Percentiles rank a stretch among this genome's conserved stretches.
These are phyloP conservation scores for Neurospora sp. DNA, from an alignment of 495 filamentous ascomycete species.

Conservation along the genomic window DNA sequence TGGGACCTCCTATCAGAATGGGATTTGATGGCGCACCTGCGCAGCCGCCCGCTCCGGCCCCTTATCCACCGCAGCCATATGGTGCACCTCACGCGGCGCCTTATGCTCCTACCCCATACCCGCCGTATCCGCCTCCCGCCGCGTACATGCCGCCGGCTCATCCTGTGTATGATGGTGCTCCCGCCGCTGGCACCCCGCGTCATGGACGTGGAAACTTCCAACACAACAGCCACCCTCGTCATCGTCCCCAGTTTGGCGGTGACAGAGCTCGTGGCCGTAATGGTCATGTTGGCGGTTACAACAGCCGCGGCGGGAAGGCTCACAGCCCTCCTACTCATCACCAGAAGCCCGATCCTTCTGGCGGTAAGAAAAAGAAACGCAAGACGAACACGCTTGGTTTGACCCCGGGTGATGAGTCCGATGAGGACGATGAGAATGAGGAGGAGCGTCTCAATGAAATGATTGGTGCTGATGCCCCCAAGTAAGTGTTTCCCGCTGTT, in stretches of 20 bases:
- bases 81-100: slow-evolving; percentile 16
- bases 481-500: slow-evolving; percentile 28
- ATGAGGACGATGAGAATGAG: slow-evolving; percentile 66
- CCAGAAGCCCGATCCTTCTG: slow-evolving; percentile 56
- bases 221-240: slow-evolving; percentile 17
- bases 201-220: slow-evolving; percentile 26
- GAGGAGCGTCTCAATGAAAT: slow-evolving; percentile 57
- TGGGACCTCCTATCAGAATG: slow-evolving; percentile 50
- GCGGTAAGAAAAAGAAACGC: slow-evolving; percentile 64
- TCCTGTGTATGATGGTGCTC: slow-evolving; percentile 20
- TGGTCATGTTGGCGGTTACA: slow-evolving; percentile 7
- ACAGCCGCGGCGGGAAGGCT: slow-evolving; percentile 15
- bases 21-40: slow-evolving; percentile 38
- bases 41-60: slow-evolving; percentile 25
- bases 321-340: slow-evolving; percentile 32
- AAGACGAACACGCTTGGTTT: slow-evolving; percentile 72
- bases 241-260: slow-evolving; percentile 24
- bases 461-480: slow-evolving; percentile 34
- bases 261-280: slow-evolving; percentile 36
- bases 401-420: slow-evolving; percentile 61
- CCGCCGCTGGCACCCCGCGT: slow-evolving; percentile 20
- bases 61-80: slow-evolving; percentile 17
- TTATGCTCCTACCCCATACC: slow-evolving; percentile 21
- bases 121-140: neutral
- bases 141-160: slow-evolving; percentile 4